These are phyloP conservation scores for Piromyces finnis DNA, from an alignment of 192 early-diverging fungal species.

Conservation along the genomic window DNA sequence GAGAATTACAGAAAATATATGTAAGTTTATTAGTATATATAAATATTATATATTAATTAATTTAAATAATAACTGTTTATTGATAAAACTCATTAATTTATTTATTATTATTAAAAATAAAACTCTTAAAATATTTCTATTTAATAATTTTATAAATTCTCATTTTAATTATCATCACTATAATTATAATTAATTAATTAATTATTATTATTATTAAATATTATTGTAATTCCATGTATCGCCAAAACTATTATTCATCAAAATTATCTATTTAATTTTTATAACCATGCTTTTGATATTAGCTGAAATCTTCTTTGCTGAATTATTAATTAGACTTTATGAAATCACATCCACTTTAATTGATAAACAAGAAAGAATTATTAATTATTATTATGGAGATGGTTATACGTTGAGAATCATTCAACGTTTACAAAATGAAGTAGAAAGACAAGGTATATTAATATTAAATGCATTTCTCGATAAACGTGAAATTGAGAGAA, in stretches of 20 bases:
- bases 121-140: no score
- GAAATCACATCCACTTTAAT: conserved; percentile 76
- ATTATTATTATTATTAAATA: no score
- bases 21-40: conserved; percentile 10
- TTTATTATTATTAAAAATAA: no score
- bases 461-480: conserved; percentile 70
- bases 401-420: conserved; percentile 79
- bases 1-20: conserved; percentile 7
- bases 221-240: no score
- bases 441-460: conserved; percentile 54
- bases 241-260: no score
- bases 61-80: not conserved
- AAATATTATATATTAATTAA: not conserved
- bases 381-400: conserved; percentile 68
- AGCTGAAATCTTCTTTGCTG: conserved; percentile 41
- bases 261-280: no score
- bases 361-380: conserved; percentile 69
- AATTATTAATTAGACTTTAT: conserved; percentile 67
- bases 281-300: no score
- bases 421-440: conserved; percentile 72
- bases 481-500: conserved; percentile 26
- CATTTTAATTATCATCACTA: no score
- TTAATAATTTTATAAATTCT: no score
- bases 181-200: no score
- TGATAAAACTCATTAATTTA: no score